Conservation (phyloP, 163 green algal genomes). For the Scenedesmus sp. region DNA sequence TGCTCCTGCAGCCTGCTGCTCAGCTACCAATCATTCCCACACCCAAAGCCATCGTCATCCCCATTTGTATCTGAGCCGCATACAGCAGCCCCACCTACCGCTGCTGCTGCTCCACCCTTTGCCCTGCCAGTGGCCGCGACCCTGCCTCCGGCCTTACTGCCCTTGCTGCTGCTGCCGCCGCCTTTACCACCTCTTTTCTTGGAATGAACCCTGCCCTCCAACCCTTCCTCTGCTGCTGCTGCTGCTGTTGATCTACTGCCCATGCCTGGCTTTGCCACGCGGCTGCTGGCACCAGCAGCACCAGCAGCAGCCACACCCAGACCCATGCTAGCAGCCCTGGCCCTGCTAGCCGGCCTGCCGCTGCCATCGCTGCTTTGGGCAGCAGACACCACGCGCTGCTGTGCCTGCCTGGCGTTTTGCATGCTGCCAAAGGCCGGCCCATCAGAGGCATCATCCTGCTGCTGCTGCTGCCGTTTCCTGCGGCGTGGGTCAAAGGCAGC, state of each 20-base stretch:
- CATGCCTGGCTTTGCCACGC: neutral
- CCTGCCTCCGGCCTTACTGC: neutral
- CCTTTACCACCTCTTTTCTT: neutral
- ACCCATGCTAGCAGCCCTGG: neutral
- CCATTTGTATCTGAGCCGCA: neutral
- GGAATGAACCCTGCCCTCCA: neutral
- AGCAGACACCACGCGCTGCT: too few relatives aligned
- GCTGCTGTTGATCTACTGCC: neutral
- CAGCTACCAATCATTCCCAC: neutral
- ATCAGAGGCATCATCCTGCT: neutral
- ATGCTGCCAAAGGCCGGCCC: too few relatives aligned
- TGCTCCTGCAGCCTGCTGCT: too few relatives aligned
- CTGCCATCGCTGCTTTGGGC: neutral
- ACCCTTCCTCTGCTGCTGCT: neutral
- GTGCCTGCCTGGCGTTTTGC: too few relatives aligned
- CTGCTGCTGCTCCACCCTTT: neutral
- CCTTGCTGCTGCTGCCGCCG: neutral
- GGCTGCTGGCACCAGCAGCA: neutral
- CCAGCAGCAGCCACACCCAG: neutral
- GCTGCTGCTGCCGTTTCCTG: neutral
- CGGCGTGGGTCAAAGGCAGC: neutral
- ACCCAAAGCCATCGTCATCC: neutral
- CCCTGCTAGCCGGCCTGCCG: neutral
- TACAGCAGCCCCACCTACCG: neutral
- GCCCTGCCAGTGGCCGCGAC: neutral